Evolutionary conservation across 1,284 basidiomycete genomes (phyloP).

Genomic region (Fomitopsis palustris): DNA sequence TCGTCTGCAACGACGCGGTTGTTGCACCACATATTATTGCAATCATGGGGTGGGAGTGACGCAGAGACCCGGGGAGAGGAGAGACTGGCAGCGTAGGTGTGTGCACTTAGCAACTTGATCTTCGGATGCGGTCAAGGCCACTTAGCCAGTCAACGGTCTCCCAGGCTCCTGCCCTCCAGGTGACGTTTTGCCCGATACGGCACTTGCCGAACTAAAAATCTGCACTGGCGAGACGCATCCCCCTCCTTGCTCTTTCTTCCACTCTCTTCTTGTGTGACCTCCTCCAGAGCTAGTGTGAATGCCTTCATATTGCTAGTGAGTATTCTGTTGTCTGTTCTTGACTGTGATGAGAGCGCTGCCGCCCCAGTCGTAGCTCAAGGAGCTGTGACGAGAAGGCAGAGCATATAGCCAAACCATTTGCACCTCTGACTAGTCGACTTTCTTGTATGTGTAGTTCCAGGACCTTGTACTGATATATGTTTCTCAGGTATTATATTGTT

Average conservation of each 20-base stretch:
- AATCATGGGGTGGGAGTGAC: not conserved
- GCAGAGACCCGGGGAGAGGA: not conserved
- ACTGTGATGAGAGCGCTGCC: constrained; percentile 30
- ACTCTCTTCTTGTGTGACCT: too few species aligned
- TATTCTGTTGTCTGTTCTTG: not conserved
- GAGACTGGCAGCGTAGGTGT: too few species aligned
- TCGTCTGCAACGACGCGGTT: not conserved
- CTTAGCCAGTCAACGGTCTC: not conserved
- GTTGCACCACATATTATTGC: not conserved
- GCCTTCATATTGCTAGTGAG: not conserved
- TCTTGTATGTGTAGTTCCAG: not conserved
- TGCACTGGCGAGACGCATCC: not conserved
- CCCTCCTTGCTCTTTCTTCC: not conserved
- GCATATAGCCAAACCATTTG: constrained; percentile 32
- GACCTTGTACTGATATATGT: not conserved
- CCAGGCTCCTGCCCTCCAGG: not conserved
- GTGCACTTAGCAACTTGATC: too few species aligned
- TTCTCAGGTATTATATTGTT: not conserved
- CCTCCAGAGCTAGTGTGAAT: not conserved
- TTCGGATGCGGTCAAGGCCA: too few species aligned
- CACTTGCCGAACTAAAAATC: not conserved
- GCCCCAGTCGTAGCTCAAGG: constrained; percentile 31
- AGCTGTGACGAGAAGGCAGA: constrained; percentile 32
- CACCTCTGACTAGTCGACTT: constrained; percentile 22
- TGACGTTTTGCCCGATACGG: not conserved